A percentile compares a stretch with the other conserved stretches of the same genome.
Conservation (phyloP, 768 basidiomycete genomes). For the Boletus subcaerulescens region DNA sequence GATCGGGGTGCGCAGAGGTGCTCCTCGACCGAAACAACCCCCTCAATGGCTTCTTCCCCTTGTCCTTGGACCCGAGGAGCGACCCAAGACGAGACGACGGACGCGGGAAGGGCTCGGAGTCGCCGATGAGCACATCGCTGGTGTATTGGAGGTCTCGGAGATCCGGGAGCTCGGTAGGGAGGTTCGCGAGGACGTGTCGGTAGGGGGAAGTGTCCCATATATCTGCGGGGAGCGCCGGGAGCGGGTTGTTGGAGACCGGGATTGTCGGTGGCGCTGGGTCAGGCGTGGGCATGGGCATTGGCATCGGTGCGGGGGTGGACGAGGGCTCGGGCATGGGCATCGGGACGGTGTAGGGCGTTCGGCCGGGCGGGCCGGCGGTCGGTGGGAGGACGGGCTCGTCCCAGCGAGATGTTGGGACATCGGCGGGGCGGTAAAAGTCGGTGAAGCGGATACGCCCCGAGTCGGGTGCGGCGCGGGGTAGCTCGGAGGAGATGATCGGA, state of each 20-base stretch:
- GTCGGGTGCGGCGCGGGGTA: slow-evolving; percentile 5
- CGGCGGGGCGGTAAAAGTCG: slow-evolving; percentile 25
- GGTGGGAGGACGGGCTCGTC: slow-evolving; percentile 7
- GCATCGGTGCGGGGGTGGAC: background rate
- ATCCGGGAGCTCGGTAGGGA: slow-evolving; percentile 42
- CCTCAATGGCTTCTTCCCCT: slow-evolving; percentile 35
- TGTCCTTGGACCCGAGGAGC: slow-evolving; percentile 29
- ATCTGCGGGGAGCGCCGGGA: slow-evolving; percentile 61
- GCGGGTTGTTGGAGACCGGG: slow-evolving; percentile 44
- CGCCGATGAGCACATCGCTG: background rate
- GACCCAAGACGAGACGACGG: slow-evolving; percentile 19
- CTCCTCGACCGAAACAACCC: slow-evolving; percentile 50
- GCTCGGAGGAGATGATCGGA: slow-evolving; percentile 12
- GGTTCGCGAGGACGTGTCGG: slow-evolving; percentile 45
- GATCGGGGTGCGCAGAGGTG: slow-evolving; percentile 15
- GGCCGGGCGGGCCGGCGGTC: slow-evolving; percentile 1
- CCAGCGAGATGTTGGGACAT: slow-evolving; percentile 3
- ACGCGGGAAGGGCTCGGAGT: slow-evolving; percentile 16
- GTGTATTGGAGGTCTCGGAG: slow-evolving; percentile 11
- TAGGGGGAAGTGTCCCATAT: slow-evolving; percentile 59
- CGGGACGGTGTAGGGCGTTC: slow-evolving; percentile 9
- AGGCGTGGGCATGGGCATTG: slow-evolving; percentile 5
- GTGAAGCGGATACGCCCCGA: slow-evolving; percentile 26
- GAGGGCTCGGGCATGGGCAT: slow-evolving; percentile 5
- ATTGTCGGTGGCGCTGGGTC: background rate